Base-by-base conservation (phyloP, 495 filamentous ascomycete genomes). In the Paragyromitra xinjiangensis region DNA sequence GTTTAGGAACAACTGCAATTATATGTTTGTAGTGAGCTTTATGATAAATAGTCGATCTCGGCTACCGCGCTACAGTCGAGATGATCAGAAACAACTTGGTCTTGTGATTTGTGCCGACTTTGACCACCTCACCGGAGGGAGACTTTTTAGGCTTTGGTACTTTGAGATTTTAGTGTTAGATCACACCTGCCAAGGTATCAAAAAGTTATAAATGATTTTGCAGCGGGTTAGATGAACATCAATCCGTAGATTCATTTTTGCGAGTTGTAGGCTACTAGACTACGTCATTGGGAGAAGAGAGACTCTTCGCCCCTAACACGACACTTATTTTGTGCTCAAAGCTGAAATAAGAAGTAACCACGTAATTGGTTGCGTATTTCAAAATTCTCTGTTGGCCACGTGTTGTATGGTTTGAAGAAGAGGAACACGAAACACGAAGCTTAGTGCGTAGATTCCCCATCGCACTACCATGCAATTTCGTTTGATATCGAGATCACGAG, bases 401-500 rank as follows among this genome's bases (percentile, higher is more conserved):
- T 77, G 74, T 73, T 71, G 59, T 61, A 61, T 42, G 50, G 48
- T 64, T 51, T 42, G 34, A 65, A 72, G 50, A 39, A 59, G 45
- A 37, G 29, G 16, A 14, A 50, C 37, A 48, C 51, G 50, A 68
- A 9, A 65, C 50, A 64, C 45, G 44, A 64, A 16, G 56, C 58
- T 65, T 39, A 16, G 24, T 50, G 59, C 44, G 44, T 16, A 71
- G 62, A 59, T 56, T 44, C 61, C 62, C 58, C 62, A 66, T 67
- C 45, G 22, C 71, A 34, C 61, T 12, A 2, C 69, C 39, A 42
- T 64, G 40, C 39, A 40, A 61, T 61, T 66, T 77, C 34, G 61
- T 71, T 69, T 45, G 64, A 14, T 50, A 42, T 58, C 26, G 65
- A 44, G 64, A 78, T 79, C 77, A 79, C 77, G 77, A 71, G 77